Conservation (phyloP, 2,329 filamentous ascomycete species). For the Graphilbum fragrans region DNA sequence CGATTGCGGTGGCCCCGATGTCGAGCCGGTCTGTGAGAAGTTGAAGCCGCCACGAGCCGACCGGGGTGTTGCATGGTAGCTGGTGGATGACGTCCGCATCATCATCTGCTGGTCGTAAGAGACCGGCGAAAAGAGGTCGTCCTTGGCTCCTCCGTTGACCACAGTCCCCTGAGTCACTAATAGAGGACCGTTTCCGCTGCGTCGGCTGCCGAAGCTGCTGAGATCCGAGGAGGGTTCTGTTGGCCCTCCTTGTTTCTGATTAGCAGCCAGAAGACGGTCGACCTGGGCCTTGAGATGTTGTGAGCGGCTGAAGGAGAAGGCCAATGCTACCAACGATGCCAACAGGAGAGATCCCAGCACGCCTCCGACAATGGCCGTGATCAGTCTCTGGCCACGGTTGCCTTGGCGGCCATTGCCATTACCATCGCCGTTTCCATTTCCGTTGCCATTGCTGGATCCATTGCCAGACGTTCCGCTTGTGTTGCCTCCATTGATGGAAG, state of each 20-base stretch:
- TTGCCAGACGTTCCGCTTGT: not conserved
- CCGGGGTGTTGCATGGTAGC: slow-evolving; percentile 1
- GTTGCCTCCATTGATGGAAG: not conserved
- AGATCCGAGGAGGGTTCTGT: not conserved
- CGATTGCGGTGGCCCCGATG: not conserved
- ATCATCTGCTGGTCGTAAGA: not conserved
- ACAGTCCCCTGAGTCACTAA: not conserved
- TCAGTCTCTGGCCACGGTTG: slow-evolving; percentile 1
- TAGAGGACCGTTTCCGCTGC: not conserved
- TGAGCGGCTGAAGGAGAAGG: slow-evolving; percentile 8
- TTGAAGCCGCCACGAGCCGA: too few species aligned
- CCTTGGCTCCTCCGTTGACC: not conserved
- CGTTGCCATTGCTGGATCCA: not conserved
- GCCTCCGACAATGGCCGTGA: slow-evolving; percentile 7
- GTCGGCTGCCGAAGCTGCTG: not conserved
- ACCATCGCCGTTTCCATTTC: not conserved
- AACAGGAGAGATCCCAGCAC: slow-evolving; percentile 8
- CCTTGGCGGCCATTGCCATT: not conserved
- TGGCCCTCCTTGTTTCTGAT: not conserved
- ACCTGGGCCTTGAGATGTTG: slow-evolving; percentile 7
- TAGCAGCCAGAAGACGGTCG: slow-evolving; percentile 3
- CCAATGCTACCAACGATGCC: slow-evolving; percentile 8
- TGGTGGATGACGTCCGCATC: slow-evolving; percentile 1
- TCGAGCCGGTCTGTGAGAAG: not conserved
- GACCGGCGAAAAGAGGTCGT: slow-evolving; percentile 3